A percentile compares a stretch with the other conserved stretches of the same genome.
These are phyloP conservation scores for Aspergillus arachidicola DNA, from an alignment of 2,329 filamentous ascomycete genomes.

Conservation along the genomic window DNA sequence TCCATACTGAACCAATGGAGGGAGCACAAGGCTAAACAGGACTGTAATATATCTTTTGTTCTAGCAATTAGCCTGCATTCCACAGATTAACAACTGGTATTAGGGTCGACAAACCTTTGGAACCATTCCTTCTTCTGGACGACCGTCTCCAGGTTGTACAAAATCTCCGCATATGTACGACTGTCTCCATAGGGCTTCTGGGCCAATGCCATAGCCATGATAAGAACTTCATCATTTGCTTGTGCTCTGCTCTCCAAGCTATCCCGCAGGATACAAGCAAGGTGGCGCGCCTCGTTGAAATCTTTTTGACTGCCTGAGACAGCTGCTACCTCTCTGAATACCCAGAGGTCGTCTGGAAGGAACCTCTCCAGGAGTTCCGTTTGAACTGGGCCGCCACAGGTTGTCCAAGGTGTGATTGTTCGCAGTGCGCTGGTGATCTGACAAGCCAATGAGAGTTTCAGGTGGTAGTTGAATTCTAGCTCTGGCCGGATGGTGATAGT, in stretches of 20 bases:
- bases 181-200: slow-evolving; percentile 12
- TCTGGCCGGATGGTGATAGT: slow-evolving; percentile 23
- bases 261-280: slow-evolving; percentile 27
- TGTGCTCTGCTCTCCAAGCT: slow-evolving; percentile 17
- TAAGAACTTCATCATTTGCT: slow-evolving; percentile 20
- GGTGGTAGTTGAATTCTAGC: slow-evolving; percentile 19
- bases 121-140: slow-evolving; percentile 22
- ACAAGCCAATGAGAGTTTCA: slow-evolving; percentile 26
- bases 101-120: slow-evolving; percentile 1
- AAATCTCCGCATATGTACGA: slow-evolving; percentile 19
- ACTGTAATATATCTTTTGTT: slow-evolving; percentile 16
- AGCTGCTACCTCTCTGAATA: slow-evolving; percentile 24
- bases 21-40: slow-evolving; percentile 17
- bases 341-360: slow-evolving; percentile 22
- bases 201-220: slow-evolving; percentile 19
- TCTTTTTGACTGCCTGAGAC: slow-evolving; percentile 22
- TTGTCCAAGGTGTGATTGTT: slow-evolving; percentile 25
- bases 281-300: slow-evolving; percentile 22
- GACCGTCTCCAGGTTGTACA: slow-evolving; percentile 17
- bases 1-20: slow-evolving; percentile 18
- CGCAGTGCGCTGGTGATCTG: slow-evolving; percentile 27
- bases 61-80: too few relatives aligned
- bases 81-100: too few relatives aligned
- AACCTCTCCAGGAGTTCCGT: slow-evolving; percentile 20
- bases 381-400: slow-evolving; percentile 15